These are phyloP conservation scores for Gonapodya sp. DNA, from an alignment of 192 early-diverging fungal species.

Conservation along the genomic window DNA sequence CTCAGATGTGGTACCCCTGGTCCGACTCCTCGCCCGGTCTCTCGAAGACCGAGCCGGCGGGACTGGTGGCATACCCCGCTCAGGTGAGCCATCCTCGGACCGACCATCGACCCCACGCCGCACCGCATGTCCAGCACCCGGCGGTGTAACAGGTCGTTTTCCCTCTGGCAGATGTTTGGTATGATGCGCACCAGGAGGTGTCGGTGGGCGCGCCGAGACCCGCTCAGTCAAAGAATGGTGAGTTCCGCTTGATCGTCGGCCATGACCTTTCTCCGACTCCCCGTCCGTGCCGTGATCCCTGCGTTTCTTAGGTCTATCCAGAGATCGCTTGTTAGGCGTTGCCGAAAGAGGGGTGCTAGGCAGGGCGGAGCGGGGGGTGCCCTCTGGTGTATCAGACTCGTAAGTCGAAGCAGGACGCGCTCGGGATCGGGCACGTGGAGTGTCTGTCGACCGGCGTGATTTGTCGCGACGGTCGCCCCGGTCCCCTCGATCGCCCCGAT, in stretches of 20 bases:
- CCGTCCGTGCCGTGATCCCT: background rate
- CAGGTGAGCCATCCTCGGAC: background rate
- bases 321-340: background rate
- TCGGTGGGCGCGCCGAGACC: background rate
- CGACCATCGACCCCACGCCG: too few species aligned
- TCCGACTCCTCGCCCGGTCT: background rate
- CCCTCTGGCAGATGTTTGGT: too few species aligned
- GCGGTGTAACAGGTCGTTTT: background rate
- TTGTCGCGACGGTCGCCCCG: background rate
- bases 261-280: background rate
- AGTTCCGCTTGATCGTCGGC: background rate
- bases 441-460: background rate
- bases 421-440: background rate
- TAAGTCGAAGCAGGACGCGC: background rate
- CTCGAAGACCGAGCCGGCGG: background rate
- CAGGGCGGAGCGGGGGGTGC: too few species aligned
- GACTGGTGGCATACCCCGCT: background rate
- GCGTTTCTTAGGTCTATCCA: background rate
- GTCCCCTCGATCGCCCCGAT: too few species aligned
- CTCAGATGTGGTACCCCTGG: background rate
- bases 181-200: background rate
- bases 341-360: background rate
- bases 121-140: background rate
- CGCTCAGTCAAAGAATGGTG: too few species aligned
- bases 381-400: background rate